phyloP scores from a whole-genome alignment of 169 alveolate species.

The Plasmodium knowlesi region DNA sequence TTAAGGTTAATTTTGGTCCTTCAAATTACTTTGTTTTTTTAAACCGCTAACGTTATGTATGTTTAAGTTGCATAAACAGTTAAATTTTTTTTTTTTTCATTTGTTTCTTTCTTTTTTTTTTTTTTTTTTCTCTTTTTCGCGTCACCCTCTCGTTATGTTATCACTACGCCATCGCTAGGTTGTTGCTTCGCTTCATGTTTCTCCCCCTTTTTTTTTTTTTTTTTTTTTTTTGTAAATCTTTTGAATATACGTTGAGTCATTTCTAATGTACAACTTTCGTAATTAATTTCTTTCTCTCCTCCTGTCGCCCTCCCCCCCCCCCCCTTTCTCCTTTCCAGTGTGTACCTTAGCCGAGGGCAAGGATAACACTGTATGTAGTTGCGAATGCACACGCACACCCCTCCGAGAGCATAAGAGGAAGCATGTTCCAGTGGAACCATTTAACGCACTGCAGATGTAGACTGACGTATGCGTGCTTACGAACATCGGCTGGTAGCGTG shows the following conservation, averaged over 20 bases:
- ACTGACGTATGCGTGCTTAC: background rate
- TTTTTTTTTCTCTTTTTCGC: background rate
- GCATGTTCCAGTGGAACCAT: conserved; percentile 26
- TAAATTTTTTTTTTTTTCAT: background rate
- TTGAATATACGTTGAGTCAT: background rate
- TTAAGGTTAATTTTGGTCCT: background rate
- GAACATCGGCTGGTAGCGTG: background rate
- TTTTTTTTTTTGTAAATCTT: background rate
- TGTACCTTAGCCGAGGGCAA: background rate
- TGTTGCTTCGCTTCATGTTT: background rate
- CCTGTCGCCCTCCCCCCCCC: background rate
- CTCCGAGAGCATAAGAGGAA: background rate
- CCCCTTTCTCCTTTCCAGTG: background rate
- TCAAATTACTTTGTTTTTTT: background rate
- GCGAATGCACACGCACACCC: background rate
- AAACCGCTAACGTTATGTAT: background rate
- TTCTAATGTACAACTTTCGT: background rate
- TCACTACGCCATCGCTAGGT: background rate
- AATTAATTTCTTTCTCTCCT: background rate
- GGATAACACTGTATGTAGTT: background rate
- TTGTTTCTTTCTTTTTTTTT: background rate
- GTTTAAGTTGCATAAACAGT: background rate
- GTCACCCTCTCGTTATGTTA: background rate
- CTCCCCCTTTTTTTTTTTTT: background rate
- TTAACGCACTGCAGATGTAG: conserved; percentile 14